Base-by-base conservation (phyloP, 257 asterid species). In the Gynochthodes officinalis region DNA sequence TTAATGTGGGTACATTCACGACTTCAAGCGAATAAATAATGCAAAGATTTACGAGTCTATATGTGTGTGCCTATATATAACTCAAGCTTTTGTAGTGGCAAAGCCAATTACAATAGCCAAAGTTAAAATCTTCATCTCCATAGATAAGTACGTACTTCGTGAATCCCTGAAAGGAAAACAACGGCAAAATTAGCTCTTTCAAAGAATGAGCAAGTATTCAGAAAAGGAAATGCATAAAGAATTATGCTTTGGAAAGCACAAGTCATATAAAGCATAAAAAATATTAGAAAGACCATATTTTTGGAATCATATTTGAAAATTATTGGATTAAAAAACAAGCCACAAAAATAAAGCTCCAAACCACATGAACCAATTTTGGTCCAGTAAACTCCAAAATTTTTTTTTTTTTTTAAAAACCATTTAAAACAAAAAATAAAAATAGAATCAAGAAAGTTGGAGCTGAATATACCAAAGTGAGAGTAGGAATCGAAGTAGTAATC, bases 401-500 rank as follows among this genome's bases (percentile, higher is more conserved):
- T n/a, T n/a, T n/a, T n/a, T n/a, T n/a, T n/a, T n/a, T n/a, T n/a
- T n/a, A n/a, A n/a, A n/a, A n/a, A n/a, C n/a, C n/a, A n/a, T n/a
- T n/a, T 2, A 23, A 4, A 64, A 23, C 9, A 64, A 11, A 4
- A 64, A 39, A 39, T 11, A 40, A 28, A 25, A 40, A 40, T n/a
- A 64, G 4, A 3, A 61, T 16, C 12, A 23, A 54, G 32, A 1
- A 2, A 30, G 5, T 9, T 58, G 37, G 70, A 69, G 7, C 50
- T 32, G 30, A 55, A 72, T 80, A 72, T 80, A 94, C 99, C 99
- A 58, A 95, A 95, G 72, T 95, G 99, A 8, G 98, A 90, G 80
- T 95, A 95, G 25, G 99, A 95, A 71, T 95, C 98, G 76, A 94
- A 94, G 86, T 91, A 94, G 82, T 94, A 94, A 76, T 94, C 99